phyloP scores from a whole-genome alignment of 257 asterid species.

The Gardenia jasminoides region DNA sequence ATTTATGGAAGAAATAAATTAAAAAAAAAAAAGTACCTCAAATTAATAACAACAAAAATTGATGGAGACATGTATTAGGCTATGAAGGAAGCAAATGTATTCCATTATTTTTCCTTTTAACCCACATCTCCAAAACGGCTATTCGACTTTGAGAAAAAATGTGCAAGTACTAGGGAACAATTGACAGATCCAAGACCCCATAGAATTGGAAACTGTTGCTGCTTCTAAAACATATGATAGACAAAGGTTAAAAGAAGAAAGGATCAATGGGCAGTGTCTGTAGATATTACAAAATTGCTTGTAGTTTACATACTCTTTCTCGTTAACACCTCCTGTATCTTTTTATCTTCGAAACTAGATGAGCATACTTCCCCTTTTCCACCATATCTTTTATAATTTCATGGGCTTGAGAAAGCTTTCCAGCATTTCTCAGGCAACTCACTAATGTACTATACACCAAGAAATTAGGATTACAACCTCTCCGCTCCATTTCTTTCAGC shows the following conservation, averaged over 20 bases:
- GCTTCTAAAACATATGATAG: slow-evolving; percentile 1
- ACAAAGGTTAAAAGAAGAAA: not conserved
- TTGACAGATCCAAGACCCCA: not conserved
- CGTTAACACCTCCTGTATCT: slow-evolving; percentile 64
- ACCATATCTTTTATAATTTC: slow-evolving; percentile 71
- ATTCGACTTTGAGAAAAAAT: not conserved
- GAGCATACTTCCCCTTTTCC: slow-evolving; percentile 73
- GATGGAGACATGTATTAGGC: not conserved
- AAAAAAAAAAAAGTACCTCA: not conserved
- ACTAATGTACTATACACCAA: slow-evolving; percentile 90
- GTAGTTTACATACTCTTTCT: slow-evolving; percentile 8
- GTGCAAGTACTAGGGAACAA: not conserved
- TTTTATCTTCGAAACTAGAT: slow-evolving; percentile 67
- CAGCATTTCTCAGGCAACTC: slow-evolving; percentile 72
- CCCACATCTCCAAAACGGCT: not conserved
- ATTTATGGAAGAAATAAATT: not conserved
- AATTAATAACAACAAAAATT: not conserved
- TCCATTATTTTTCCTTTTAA: not conserved
- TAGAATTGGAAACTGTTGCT: not conserved
- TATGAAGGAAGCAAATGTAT: not conserved
- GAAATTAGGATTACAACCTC: slow-evolving; percentile 88
- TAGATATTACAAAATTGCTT: not conserved
- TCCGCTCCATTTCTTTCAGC: slow-evolving; percentile 86
- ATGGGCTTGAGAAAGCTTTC: slow-evolving; percentile 74
- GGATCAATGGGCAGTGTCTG: not conserved